Evolutionary conservation across 306 rosid species (phyloP).

Genomic region (Quillaja saponaria): DNA sequence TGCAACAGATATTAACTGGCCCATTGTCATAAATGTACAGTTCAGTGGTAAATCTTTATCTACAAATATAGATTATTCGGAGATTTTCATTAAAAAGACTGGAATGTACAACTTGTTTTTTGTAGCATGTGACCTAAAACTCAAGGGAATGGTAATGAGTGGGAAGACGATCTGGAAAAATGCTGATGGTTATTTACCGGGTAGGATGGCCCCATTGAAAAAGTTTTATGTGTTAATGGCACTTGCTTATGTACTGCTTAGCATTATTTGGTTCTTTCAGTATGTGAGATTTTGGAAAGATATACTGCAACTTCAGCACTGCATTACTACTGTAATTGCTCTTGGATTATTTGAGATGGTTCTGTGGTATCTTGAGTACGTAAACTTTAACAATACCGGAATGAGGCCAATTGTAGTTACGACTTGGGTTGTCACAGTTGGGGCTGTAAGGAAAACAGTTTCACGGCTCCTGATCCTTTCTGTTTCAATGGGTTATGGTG

Average conservation of each 20-base stretch:
- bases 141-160: constrained; percentile 72
- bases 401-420: constrained; percentile 74
- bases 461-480: constrained; percentile 78
- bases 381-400: constrained; percentile 78
- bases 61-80: constrained; percentile 41
- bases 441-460: constrained; percentile 75
- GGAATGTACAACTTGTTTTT: constrained; percentile 97
- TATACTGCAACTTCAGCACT: constrained; percentile 90
- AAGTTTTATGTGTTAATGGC: constrained; percentile 76
- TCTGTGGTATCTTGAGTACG: constrained; percentile 88
- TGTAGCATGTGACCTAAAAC: constrained; percentile 85
- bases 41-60: constrained; percentile 43
- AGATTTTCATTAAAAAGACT: constrained; percentile 60
- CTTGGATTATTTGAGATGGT: constrained; percentile 94
- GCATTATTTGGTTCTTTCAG: constrained; percentile 80
- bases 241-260: constrained; percentile 63
- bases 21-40: constrained; percentile 55
- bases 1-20: constrained; percentile 73
- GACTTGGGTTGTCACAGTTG: constrained; percentile 87
- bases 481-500: constrained; percentile 97
- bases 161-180: constrained; percentile 94
- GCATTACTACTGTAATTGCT: constrained; percentile 71
- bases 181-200: constrained; percentile 87
- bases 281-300: constrained; percentile 89
- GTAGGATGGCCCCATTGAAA: constrained; percentile 90